Evolutionary conservation across 2,329 filamentous ascomycete species (phyloP), one percentile per base, ranked within the genome.

Genomic region (Fusarium circinatum): DNA sequence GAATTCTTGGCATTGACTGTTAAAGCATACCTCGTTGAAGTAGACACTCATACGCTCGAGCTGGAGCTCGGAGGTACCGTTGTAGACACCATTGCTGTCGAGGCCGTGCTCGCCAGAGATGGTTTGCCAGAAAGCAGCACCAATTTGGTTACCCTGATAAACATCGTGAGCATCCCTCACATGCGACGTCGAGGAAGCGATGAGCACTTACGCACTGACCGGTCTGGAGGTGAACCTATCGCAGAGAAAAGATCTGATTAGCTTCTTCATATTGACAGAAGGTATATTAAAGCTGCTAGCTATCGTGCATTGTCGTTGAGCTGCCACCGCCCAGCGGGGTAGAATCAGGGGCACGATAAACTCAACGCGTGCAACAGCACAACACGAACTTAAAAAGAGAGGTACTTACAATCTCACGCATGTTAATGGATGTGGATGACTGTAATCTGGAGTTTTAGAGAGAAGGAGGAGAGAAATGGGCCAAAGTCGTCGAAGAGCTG

Each of bases 1-100:
- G 24, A 49, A 59, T 41, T 57, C 51, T 62, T 22, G 26, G 24
- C 18, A 32, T 47, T 28, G 18, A 34, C n/a, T 47, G 13, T 6
- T 36, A 24, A 7, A 36, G 79, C 84, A 68, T 82, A 89, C 87
- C 86, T 89, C 87, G 82, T 98, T 95, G 93, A 98, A 98, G 91
- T 98, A 98, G 86, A 98, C 96, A 86, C 95, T 99, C 95, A 99
- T 98, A 83, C 96, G 95, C 93, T 99, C 96, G 80, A 98, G 92
- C 91, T 99, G 96, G 84, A 98, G 95, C 87, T 98, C 96, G 49
- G 96, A 98, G 80, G 94, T 95, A 84, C 96, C 96, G 86, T 97
- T 97, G 92, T 98, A 98, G 93, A 98, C 93, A 87, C 96, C 96
- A 86, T 94, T 94, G 88, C 93, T 94, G 88, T 99, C 96, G 83